Evolutionary conservation across 2,329 filamentous ascomycete species (phyloP).

Genomic region (Pseudonectria buxi): DNA sequence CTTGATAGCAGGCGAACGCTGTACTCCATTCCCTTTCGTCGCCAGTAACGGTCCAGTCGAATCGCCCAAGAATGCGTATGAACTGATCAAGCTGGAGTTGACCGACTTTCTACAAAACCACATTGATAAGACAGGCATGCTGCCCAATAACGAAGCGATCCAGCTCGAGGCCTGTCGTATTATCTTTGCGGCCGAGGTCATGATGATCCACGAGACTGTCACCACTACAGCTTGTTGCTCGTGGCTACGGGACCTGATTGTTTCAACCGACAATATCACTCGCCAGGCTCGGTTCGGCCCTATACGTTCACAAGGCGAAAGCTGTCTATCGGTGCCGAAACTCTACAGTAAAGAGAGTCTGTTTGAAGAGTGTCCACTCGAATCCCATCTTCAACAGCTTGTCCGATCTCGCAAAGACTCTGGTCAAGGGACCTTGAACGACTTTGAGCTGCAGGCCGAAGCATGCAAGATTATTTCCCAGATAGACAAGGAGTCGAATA

Average conservation of each 20-base stretch:
- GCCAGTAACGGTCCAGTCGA: conserved; percentile 11
- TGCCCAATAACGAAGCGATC: conserved; percentile 14
- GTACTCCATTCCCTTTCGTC: conserved; percentile 16
- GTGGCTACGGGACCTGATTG: conserved; percentile 22
- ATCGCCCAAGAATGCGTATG: conserved; percentile 23
- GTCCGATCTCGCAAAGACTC: conserved; percentile 2
- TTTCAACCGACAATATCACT: conserved; percentile 6
- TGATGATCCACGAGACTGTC: not conserved
- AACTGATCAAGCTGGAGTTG: conserved; percentile 30
- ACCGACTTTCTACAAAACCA: conserved; percentile 22
- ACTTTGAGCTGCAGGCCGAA: conserved; percentile 12
- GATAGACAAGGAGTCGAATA: conserved; percentile 2
- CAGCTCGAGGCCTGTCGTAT: conserved; percentile 22
- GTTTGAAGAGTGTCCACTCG: conserved; percentile 22
- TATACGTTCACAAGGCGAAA: conserved; percentile 15
- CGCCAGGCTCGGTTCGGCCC: conserved; percentile 17
- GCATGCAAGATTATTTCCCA: conserved; percentile 9
- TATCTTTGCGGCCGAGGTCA: conserved; percentile 21
- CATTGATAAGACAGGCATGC: conserved; percentile 11
- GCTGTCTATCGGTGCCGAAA: conserved; percentile 11
- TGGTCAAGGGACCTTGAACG: not conserved
- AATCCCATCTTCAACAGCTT: conserved; percentile 12
- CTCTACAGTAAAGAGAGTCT: conserved; percentile 22
- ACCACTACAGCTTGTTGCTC: conserved; percentile 5
- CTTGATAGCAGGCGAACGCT: conserved; percentile 14